phyloP scores from a whole-genome alignment of 768 basidiomycete genomes.

The Boletus eberwhitei region DNA sequence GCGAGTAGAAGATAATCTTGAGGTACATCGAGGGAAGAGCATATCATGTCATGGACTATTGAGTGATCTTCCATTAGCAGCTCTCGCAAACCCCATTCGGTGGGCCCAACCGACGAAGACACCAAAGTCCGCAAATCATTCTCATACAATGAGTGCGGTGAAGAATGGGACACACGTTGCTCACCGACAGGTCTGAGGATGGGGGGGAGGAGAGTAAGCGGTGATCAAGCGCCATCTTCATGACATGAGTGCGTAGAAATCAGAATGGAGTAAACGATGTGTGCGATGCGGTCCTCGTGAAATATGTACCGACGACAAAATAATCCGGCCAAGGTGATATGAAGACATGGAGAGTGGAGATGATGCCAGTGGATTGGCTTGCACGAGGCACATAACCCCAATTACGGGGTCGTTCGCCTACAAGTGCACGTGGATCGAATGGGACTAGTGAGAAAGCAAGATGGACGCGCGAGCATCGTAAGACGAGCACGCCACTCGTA shows the following conservation, averaged over 20 bases:
- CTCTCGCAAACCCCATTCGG: not conserved
- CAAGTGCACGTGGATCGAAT: no score
- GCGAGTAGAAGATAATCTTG: not conserved
- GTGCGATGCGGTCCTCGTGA: no score
- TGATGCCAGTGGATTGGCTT: no score
- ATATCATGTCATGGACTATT: constrained; percentile 16
- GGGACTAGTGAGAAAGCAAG: no score
- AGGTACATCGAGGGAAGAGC: not conserved
- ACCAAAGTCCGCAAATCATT: constrained; percentile 19
- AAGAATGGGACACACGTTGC: constrained; percentile 26
- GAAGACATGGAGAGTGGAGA: no score
- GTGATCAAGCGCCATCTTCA: constrained; percentile 45
- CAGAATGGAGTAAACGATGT: constrained; percentile 45
- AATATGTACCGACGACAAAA: no score
- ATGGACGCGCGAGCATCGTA: no score
- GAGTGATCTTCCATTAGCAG: constrained; percentile 18
- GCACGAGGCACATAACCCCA: no score
- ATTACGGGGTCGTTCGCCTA: no score
- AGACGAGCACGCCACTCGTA: no score
- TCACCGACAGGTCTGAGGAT: constrained; percentile 18
- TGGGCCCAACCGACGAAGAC: constrained; percentile 22
- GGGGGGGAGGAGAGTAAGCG: constrained; percentile 31
- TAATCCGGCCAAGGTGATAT: no score
- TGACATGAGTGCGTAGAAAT: constrained; percentile 33
- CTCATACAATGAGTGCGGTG: constrained; percentile 36